Conservation (phyloP, 2,329 filamentous ascomycete species). For the Neonectria coccinea region DNA sequence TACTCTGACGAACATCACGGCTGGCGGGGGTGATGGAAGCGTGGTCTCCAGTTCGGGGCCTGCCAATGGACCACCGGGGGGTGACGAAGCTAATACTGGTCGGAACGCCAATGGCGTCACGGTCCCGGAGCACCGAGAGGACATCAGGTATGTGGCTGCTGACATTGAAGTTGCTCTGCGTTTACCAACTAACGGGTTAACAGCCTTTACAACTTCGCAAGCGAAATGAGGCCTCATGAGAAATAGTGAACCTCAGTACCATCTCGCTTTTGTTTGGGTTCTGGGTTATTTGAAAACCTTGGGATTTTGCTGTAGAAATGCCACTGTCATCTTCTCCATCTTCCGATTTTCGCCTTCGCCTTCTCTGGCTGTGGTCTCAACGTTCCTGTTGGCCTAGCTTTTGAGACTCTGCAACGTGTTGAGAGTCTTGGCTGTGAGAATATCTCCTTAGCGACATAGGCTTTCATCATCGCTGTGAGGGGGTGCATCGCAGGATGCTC, state of each 20-base stretch:
- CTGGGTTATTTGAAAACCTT: too few species aligned
- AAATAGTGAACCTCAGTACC: neutral
- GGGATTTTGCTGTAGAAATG: too few species aligned
- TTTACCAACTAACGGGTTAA: neutral
- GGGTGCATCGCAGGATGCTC: too few species aligned
- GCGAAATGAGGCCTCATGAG: neutral
- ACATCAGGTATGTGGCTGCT: constrained; percentile 26
- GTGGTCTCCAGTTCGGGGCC: neutral
- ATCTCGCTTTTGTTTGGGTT: too few species aligned
- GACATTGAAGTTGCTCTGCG: fast-evolving
- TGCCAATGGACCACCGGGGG: neutral
- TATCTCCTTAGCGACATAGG: constrained; percentile 18
- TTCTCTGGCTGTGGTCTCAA: too few species aligned
- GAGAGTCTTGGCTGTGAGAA: too few species aligned
- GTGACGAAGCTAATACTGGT: neutral
- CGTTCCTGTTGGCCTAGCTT: too few species aligned
- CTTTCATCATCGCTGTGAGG: too few species aligned
- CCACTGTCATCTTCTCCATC: too few species aligned
- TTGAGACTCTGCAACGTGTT: too few species aligned
- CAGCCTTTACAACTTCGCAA: constrained; percentile 34
- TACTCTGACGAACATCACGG: constrained; percentile 12
- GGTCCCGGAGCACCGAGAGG: constrained; percentile 17
- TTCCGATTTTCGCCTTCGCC: too few species aligned
- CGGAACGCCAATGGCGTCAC: neutral
- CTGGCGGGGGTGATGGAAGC: neutral